Conservation (phyloP, 495 filamentous ascomycete species). For the Penicillium cataractarum region DNA sequence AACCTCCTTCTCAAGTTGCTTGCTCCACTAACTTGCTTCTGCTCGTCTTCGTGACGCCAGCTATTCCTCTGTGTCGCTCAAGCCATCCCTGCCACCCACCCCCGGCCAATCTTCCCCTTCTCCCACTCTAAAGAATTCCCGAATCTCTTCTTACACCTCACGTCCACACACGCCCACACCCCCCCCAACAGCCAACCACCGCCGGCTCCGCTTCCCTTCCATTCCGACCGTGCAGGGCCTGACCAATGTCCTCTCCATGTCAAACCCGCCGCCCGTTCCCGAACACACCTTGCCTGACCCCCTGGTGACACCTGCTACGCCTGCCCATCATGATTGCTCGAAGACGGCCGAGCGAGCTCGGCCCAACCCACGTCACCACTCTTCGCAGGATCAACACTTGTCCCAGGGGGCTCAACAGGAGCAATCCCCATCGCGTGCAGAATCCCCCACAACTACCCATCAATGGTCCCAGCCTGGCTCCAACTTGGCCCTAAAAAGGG, state of each 20-base stretch:
- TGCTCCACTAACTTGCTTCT: constrained; percentile 25
- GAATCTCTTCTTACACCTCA: neutral
- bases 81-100: constrained; percentile 13
- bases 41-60: constrained; percentile 29
- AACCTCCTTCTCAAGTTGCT: constrained; percentile 2
- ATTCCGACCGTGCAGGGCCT: constrained; percentile 38
- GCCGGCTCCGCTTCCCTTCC: constrained; percentile 32
- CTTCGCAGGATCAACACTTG: constrained; percentile 38
- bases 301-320: constrained; percentile 55
- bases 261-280: constrained; percentile 54
- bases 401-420: constrained; percentile 38
- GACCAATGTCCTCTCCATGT: constrained; percentile 62
- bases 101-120: constrained; percentile 17
- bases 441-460: constrained; percentile 42
- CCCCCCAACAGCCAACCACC: constrained; percentile 16
- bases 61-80: constrained; percentile 23
- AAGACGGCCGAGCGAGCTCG: constrained; percentile 36
- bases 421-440: constrained; percentile 45
- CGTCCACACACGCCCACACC: no score
- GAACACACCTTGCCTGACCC: constrained; percentile 50
- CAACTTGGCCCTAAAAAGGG: constrained; percentile 43
- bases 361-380: constrained; percentile 48
- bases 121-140: neutral
- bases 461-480: constrained; percentile 41
- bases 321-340: constrained; percentile 53